phyloP scores from a whole-genome alignment of 345 rosid species.

The Hevea brasiliensis region DNA sequence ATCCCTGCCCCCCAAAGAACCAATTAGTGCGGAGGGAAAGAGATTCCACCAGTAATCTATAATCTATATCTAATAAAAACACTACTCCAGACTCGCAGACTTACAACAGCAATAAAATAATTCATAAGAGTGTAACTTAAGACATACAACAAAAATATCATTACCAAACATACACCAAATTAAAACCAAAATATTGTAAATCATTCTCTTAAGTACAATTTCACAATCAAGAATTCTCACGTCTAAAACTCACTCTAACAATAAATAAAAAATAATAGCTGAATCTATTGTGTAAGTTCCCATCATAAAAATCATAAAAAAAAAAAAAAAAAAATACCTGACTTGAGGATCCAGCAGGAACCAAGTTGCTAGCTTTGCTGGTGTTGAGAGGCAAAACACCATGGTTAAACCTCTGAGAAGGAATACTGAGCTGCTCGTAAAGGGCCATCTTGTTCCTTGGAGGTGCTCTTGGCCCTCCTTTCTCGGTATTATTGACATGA shows the following conservation, averaged over 20 bases:
- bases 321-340: slow-evolving; percentile 46
- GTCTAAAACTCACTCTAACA: background rate
- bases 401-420: slow-evolving; percentile 70
- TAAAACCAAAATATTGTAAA: background rate
- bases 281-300: background rate
- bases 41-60: background rate
- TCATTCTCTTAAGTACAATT: background rate
- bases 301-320: background rate
- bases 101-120: background rate
- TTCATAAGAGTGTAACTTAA: background rate
- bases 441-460: slow-evolving; percentile 99
- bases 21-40: background rate
- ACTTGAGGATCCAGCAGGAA: slow-evolving; percentile 50
- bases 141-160: background rate
- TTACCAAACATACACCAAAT: background rate
- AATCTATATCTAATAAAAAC: too few species aligned
- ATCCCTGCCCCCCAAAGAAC: background rate
- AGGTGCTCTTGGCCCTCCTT: slow-evolving; percentile 97
- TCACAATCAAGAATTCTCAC: background rate
- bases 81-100: background rate
- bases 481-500: slow-evolving; percentile 85
- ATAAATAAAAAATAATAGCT: background rate
- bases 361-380: slow-evolving; percentile 32
- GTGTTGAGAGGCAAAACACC: slow-evolving; percentile 39
- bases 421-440: slow-evolving; percentile 84